A percentile compares a stretch with the other conserved stretches of the same genome.
phyloP scores from a whole-genome alignment of 148 eudicot genomes.

The Camellia lanceoleosa region DNA sequence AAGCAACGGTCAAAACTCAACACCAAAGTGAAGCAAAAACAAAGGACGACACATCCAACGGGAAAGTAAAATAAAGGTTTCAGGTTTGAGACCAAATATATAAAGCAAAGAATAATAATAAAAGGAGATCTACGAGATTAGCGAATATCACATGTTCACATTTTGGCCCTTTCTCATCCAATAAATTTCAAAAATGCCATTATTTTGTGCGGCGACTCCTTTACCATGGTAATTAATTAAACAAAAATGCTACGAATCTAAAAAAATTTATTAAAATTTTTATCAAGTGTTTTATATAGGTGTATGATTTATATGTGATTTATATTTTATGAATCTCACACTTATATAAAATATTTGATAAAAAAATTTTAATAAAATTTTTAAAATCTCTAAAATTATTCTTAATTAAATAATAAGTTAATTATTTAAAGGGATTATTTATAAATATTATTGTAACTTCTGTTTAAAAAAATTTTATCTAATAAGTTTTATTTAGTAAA shows the following conservation, averaged over 20 bases:
- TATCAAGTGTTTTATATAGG: no score
- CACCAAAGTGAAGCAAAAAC: constrained; percentile 8
- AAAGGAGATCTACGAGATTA: neutral
- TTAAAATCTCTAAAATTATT: no score
- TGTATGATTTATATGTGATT: neutral
- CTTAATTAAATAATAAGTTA: neutral
- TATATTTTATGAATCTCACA: no score
- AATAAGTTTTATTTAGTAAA: neutral
- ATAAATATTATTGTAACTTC: neutral
- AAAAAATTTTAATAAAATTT: no score
- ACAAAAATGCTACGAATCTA: no score
- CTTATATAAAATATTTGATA: no score
- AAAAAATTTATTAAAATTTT: no score
- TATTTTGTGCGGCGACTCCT: neutral
- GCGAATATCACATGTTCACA: neutral
- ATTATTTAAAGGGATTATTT: neutral
- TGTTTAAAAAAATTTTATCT: neutral
- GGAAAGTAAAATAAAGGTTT: constrained; percentile 20
- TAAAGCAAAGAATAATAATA: constrained; percentile 13
- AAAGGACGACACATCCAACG: neutral
- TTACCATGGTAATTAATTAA: no score
- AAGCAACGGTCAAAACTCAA: constrained; percentile 61
- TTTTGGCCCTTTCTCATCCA: neutral
- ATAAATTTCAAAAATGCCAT: constrained; percentile 12
- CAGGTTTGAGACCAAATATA: constrained; percentile 6